Evolutionary conservation across 805 yeast genomes (phyloP), one percentile per base, ranked within the genome.

Genomic region (Torulaspora delbrueckii): DNA sequence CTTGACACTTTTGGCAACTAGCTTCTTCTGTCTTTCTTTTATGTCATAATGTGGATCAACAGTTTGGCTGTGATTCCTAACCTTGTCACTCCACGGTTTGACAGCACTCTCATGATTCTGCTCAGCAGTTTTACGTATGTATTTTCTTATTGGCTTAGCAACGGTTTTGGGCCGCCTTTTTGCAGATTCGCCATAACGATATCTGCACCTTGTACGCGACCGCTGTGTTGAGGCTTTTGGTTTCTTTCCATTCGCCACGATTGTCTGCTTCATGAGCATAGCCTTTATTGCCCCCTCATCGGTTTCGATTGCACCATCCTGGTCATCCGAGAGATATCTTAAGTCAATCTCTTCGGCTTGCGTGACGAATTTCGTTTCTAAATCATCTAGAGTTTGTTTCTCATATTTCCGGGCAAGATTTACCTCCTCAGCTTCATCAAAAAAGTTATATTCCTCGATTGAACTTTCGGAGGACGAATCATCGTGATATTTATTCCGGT

Each of bases 401-500:
- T 8, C 18, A 9, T 13, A 13, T n/a, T n/a, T 23, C 10, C n/a
- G 19, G 7, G n/a, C 14, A n/a, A 12, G n/a, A 10, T 14, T 7
- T 28, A 7, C 33, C n/a, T 27, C 19, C 19, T 10, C 12, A 23
- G 30, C 13, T n/a, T 2, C n/a, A 26, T n/a, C n/a, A 8, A n/a
- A 6, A n/a, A 10, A 10, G 19, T 25, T 16, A 23, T n/a, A 24
- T 33, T 40, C 16, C 12, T 37, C 41, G 26, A 14, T 7, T 8
- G 32, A 37, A 10, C 36, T 45, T 8, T 47, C 52, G 18, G 45
- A 50, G 4, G 50, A 41, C 23, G 56, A 56, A 8, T 46, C 43
- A 22, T 53, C 50, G 3, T 45, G 38, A 31, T 62, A 58, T 23
- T 44, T 46, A 2, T 46, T 34, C 10, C 54, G 50, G 18, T 45